Evolutionary conservation across 768 basidiomycete species (phyloP).

Genomic region (Lactarius psammicola): DNA sequence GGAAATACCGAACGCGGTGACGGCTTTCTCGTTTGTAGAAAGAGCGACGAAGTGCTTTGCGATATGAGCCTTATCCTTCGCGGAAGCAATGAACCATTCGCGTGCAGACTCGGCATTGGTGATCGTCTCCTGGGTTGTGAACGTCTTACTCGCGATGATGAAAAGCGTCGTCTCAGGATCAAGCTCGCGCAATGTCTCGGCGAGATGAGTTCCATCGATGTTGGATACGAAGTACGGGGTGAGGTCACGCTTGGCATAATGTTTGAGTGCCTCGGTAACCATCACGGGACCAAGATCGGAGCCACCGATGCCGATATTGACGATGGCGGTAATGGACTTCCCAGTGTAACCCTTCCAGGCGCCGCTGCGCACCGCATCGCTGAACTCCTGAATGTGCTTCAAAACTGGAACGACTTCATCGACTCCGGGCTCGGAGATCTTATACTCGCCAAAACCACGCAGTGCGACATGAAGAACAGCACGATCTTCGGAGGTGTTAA

Average conservation of each 20-base stretch:
- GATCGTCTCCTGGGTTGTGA: conserved; percentile 99
- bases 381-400: conserved; percentile 88
- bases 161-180: conserved; percentile 93
- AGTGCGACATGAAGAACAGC: conserved; percentile 95
- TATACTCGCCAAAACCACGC: conserved; percentile 73
- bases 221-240: conserved; percentile 91
- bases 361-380: conserved; percentile 79
- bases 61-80: conserved; percentile 86
- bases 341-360: conserved; percentile 98
- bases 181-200: conserved; percentile 77
- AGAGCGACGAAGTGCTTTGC: conserved; percentile 99
- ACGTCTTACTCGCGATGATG: conserved; percentile 99
- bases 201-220: conserved; percentile 97
- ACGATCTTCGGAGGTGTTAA: conserved; percentile 98
- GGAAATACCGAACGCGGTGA: conserved; percentile 90
- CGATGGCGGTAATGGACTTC: conserved; percentile 88
- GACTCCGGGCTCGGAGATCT: conserved; percentile 77
- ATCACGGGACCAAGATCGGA: conserved; percentile 98
- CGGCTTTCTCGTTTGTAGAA: conserved; percentile 93
- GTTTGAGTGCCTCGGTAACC: conserved; percentile 97
- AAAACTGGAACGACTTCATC: conserved; percentile 82
- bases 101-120: conserved; percentile 95
- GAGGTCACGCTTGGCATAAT: conserved; percentile 87
- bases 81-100: conserved; percentile 86
- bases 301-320: conserved; percentile 99